Conservation (phyloP, 2,329 filamentous ascomycete genomes). For the Aspergillus pseudonomiae region DNA sequence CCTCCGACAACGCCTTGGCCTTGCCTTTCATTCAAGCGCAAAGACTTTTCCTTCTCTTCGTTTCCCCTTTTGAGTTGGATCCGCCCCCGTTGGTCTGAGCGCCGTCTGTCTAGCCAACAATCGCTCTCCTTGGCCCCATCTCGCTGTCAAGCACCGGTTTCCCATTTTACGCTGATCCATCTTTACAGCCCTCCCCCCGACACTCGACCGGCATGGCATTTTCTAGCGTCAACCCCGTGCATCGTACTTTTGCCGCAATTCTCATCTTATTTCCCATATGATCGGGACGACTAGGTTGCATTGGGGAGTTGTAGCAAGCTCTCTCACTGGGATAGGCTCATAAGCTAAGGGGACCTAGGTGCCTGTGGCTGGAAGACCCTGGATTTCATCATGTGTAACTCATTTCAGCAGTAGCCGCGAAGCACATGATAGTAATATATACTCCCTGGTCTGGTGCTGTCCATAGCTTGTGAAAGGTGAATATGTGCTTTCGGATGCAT, state of each 20-base stretch:
- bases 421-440: background rate
- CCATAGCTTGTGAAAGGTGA: background rate
- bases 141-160: background rate
- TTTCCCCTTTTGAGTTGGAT: slow-evolving; percentile 2
- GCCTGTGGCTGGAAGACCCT: background rate
- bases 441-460: too few species aligned
- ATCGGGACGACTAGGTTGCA: background rate
- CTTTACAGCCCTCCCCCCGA: background rate
- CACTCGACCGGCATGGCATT: background rate
- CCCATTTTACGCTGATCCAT: too few species aligned
- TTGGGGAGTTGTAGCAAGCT: background rate
- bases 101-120: slow-evolving; percentile 7
- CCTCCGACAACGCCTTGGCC: slow-evolving; percentile 1
- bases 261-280: background rate
- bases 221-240: slow-evolving; percentile 4
- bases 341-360: background rate
- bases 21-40: background rate
- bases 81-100: slow-evolving; percentile 6
- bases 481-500: background rate
- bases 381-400: background rate
- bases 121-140: background rate
- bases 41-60: background rate
- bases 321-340: background rate
- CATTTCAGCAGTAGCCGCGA: background rate
- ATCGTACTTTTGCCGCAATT: slow-evolving; percentile 1